Base-by-base conservation (phyloP, 2,329 filamentous ascomycete species). In the Fusarium coffeatum region DNA sequence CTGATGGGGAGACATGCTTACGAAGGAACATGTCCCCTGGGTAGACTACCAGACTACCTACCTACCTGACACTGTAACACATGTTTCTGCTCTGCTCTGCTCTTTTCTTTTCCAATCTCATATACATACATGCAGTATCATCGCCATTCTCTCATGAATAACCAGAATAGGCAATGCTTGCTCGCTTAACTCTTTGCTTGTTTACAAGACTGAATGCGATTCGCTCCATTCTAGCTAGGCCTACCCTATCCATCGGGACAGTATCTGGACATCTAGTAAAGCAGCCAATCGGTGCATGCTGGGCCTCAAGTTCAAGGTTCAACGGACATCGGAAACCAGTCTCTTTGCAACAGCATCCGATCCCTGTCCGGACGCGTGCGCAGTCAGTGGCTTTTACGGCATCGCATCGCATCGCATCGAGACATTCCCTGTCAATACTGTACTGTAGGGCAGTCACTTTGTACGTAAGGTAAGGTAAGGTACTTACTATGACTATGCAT, bases 241-340 rank as follows among this genome's bases (percentile, higher is more conserved):
- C 34, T 37, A 37, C 34, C 34, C 34, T 37, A 37, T 37, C 34
- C 34, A 37, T 37, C 34, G 34, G 34, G 18, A 11, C 34, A 37
- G 34, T 20, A 50, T 37, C 47, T 30, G 30, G 8, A 51, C 37
- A 13, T 23, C 37, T 15, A 46, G 56, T 30, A 50, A 64, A 37
- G 20, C n/a, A 54, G 10, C 63, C 63, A 66, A 66, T 66, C 63
- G 61, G 61, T 22, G 63, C 55, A 55, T 23, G 37, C 45, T 22
- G 46, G 53, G 53, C 53, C 32, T 51, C 32, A 51, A 51, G 23
- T 10, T 51, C 41, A 43, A 43, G 41, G 41, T 43, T 43, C 41
- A 43, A 43, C 41, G 41, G 41, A 22, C 22, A 22, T 43, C 41
- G 34, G 34, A 37, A 37, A 37, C 34, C 34, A 37, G 34, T 43